A percentile compares a stretch with the other conserved stretches of the same genome.
Conservation (phyloP, 129 eudicot species). For the Arctium minus region DNA sequence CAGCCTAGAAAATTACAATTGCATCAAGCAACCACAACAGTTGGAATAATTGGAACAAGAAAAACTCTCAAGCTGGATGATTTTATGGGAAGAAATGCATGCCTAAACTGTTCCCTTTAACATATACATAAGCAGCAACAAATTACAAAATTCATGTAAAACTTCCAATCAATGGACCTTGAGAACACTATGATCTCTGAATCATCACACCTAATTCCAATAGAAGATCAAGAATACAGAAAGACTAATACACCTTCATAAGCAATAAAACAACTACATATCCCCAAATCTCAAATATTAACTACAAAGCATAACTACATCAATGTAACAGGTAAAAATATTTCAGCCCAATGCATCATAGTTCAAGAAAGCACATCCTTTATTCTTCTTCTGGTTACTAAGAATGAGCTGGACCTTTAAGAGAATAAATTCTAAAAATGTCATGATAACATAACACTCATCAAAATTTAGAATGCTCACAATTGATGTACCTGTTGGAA, state of each 20-base stretch:
- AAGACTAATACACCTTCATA: not conserved
- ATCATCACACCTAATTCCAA: not conserved
- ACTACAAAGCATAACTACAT: not conserved
- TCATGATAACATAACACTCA: slow-evolving; percentile 1
- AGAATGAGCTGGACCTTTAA: not conserved
- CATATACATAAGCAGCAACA: not conserved
- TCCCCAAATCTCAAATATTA: not conserved
- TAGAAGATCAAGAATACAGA: not conserved
- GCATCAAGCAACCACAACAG: slow-evolving; percentile 18
- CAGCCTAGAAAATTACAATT: slow-evolving; percentile 58
- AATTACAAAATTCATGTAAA: not conserved
- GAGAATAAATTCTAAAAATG: not conserved
- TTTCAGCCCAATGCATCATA: not conserved
- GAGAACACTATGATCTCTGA: not conserved
- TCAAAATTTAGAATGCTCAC: not conserved
- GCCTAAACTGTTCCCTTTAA: not conserved
- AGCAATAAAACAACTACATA: not conserved
- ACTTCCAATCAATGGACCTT: not conserved
- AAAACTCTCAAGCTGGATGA: slow-evolving; percentile 5
- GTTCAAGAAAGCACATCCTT: slow-evolving; percentile 12
- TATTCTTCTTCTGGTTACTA: slow-evolving; percentile 9
- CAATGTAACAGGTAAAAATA: not conserved
- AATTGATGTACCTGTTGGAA: slow-evolving; percentile 59
- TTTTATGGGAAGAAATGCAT: not conserved
- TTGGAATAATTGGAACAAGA: not conserved